Conservation (phyloP, 345 rosid species). For the Fremontodendron californicum region DNA sequence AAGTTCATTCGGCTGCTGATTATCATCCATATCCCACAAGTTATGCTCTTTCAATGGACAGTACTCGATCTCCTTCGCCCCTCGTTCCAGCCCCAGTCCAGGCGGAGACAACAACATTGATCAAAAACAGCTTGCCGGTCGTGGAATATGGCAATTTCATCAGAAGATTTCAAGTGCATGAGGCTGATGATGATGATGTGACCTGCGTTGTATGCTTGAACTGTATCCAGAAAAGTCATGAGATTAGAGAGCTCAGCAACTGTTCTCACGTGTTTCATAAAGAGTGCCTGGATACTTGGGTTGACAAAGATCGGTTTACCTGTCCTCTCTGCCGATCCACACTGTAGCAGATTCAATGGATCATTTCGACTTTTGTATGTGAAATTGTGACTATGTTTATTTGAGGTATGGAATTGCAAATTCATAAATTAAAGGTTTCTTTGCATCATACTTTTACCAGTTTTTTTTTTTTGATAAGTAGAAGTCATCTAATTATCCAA, state of each 20-base stretch:
- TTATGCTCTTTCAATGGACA: slow-evolving; percentile 27
- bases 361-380: neutral
- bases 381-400: too few species aligned
- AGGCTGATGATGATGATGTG: neutral
- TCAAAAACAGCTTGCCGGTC: slow-evolving; percentile 26
- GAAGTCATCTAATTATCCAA: too few species aligned
- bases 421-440: too few species aligned
- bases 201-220: slow-evolving; percentile 41
- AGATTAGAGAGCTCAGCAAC: slow-evolving; percentile 36
- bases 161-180: neutral
- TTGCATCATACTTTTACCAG: too few species aligned
- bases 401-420: too few species aligned
- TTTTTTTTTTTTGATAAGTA: too few species aligned
- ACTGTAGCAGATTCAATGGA: slow-evolving; percentile 8
- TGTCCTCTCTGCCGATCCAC: slow-evolving; percentile 44
- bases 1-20: neutral
- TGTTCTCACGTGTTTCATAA: slow-evolving; percentile 45
- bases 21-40: slow-evolving; percentile 5
- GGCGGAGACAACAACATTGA: slow-evolving; percentile 14
- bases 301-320: slow-evolving; percentile 34
- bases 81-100: slow-evolving; percentile 27
- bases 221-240: slow-evolving; percentile 19
- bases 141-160: slow-evolving; percentile 4
- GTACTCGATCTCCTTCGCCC: neutral
- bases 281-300: slow-evolving; percentile 44